Evolutionary conservation across 805 yeast genomes (phyloP), one percentile per base, ranked within the genome.

Genomic region (Sugiyamaella chiloensis): DNA sequence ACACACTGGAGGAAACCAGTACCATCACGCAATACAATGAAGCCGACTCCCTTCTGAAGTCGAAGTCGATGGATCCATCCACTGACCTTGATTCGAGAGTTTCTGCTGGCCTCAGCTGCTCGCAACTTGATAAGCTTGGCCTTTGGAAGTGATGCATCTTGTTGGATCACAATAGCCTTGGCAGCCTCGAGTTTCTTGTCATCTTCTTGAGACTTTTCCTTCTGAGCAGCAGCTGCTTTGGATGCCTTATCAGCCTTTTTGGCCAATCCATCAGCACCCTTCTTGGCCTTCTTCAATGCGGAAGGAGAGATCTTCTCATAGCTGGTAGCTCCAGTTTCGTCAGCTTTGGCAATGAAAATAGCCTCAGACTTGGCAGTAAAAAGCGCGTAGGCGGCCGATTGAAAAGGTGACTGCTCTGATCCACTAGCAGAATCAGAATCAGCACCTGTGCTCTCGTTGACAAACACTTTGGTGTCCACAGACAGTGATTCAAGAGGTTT

Each of bases 21-120:
- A 59, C 99, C 99, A 66, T 93, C 99, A 74, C 99, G 84, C 62
- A 93, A 73, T 35, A 95, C 93, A 50, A 95, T 65, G 66, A 93
- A 93, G 14, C 85, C 93, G 40, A 88, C 78, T 40, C 95, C 96
- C 73, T 95, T 93, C 69, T 93, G 98, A 37, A 80, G 59, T 68
- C 99, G 83, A 60, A 95, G 75, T 66, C 99, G 84, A 69, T 93
- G 99, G 52, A 93, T 76, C 99, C 99, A 93, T 53, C 99, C 99
- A 55, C 81, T 81, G 37, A 91, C 83, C 47, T 74, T 65, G 46
- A 88, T 88, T 67, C 99, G 81, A 53, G 72, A 58, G 49, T 81
- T 93, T 35, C 88, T 75, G 60, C 68, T 60, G 4, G 70, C 74
- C 49, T 75, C 75, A 44, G 83, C 67, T 7, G 75, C 58, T 52